These are phyloP conservation scores for Stagonosporopsis rhizophila DNA, from an alignment of 2,329 filamentous ascomycete species.

Conservation along the genomic window DNA sequence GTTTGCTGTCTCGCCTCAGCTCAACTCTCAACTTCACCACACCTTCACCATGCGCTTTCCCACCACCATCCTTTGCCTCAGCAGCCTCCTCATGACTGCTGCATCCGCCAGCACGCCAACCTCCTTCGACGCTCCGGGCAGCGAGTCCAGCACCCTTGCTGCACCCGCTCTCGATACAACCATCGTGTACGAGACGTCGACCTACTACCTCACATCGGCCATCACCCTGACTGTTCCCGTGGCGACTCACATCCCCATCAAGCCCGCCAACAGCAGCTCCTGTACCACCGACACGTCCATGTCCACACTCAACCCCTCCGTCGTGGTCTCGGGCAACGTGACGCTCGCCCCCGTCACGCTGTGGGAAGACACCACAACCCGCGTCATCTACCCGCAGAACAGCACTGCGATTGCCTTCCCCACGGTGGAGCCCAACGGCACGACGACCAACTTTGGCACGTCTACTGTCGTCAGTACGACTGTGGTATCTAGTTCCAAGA, in stretches of 20 bases:
- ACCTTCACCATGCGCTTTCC: conserved; percentile 1
- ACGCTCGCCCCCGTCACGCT: conserved; percentile 10
- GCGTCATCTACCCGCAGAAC: conserved; percentile 13
- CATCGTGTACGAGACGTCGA: conserved; percentile 12
- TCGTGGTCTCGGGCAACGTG: neutral
- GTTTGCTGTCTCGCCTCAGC: neutral
- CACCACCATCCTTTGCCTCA: neutral
- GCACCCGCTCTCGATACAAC: conserved; percentile 1
- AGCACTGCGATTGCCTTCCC: conserved; percentile 2
- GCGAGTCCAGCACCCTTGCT: neutral
- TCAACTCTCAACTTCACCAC: neutral
- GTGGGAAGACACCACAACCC: conserved; percentile 9
- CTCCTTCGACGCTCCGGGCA: conserved; percentile 3
- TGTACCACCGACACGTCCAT: neutral
- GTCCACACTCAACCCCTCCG: neutral
- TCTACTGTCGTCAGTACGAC: neutral
- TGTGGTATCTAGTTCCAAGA: neutral
- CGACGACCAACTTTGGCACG: neutral
- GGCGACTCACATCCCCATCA: neutral
- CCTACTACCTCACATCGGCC: conserved; percentile 1
- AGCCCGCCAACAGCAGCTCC: neutral
- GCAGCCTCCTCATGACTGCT: conserved; percentile 10
- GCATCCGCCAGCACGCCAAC: conserved; percentile 2
- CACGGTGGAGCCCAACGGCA: conserved; percentile 1
- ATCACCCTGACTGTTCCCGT: neutral